Percentiles rank a stretch among this genome's conserved stretches.
phyloP scores from a whole-genome alignment of 108 stramenopile genomes.

The Parietichytrium sp. region DNA sequence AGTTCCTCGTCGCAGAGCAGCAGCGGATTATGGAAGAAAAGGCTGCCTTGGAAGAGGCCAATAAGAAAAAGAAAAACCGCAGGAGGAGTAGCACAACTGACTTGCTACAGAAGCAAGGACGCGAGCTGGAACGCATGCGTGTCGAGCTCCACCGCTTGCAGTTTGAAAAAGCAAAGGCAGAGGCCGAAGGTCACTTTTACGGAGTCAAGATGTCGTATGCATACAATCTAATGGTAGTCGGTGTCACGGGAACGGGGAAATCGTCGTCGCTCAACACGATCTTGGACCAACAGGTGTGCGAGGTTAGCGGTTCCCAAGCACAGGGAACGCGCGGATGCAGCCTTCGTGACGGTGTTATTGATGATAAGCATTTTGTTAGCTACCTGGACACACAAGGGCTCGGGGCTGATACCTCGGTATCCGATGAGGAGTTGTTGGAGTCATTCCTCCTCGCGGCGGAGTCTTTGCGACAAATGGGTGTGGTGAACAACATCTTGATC shows the following conservation, averaged over 20 bases:
- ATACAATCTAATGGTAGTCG: constrained; percentile 32
- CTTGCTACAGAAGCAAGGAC: constrained; percentile 4
- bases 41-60: neutral
- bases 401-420: constrained; percentile 1
- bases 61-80: too few relatives aligned
- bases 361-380: constrained; percentile 23
- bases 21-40: too few relatives aligned
- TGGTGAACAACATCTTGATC: constrained; percentile 1
- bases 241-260: constrained; percentile 22
- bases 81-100: neutral
- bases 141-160: constrained; percentile 19
- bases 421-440: constrained; percentile 30
- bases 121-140: constrained; percentile 35
- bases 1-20: neutral
- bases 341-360: constrained; percentile 20
- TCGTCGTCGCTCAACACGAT: constrained; percentile 29
- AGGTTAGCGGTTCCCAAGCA: constrained; percentile 14
- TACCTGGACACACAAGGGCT: constrained; percentile 32
- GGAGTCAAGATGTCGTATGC: constrained; percentile 25
- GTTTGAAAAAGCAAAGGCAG: constrained; percentile 19
- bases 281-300: constrained; percentile 33
- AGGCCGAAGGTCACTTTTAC: neutral
- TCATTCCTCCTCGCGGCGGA: constrained; percentile 13
- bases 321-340: constrained; percentile 34
- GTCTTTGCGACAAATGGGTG: constrained; percentile 6